Evolutionary conservation across 257 asterid genomes (phyloP), one percentile per base, ranked within the genome.

Genomic region (Verbascum thapsus): DNA sequence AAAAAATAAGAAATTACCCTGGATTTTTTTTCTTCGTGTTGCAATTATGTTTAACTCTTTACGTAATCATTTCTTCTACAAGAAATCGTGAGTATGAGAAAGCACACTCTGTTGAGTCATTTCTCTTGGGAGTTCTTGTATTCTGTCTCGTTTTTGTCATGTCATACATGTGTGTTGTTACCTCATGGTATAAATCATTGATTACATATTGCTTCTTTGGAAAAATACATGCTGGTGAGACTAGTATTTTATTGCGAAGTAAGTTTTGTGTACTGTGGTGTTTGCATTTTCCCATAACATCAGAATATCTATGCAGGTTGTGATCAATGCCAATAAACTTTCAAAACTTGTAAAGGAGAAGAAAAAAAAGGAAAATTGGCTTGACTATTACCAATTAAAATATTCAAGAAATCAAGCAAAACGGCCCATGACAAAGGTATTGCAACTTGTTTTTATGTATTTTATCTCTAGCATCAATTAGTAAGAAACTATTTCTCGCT

Each of bases 341-440:
- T 83, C 95, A 45, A 76, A 74, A 52, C 78, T 91, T 45, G 90
- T 88, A 18, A 58, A 81, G 56, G 88, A 86, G 84, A 85, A 78
- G 81, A 81, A 80, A 69, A 83, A 77, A 38, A 83, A 75, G 69
- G 73, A 91, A 65, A 91, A 91, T 64, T 88, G 98, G 96, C 91
- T 91, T 11, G 98, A 91, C 71, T 91, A 78, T 72, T 86, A 86
- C 77, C 96, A 88, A 61, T 68, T 91, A 50, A 91, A 91, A 66
- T 81, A 80, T 74, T 68, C 80, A 19, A 84, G 96, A 75, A 86
- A 88, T 47, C 90, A 42, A 71, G 68, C 72, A 1, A 70, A 71
- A 65, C 80, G 87, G 49, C 98, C 96, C 11, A 72, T 64, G 72
- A 53, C 68, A 18, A 91, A 83, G 96, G 98, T 91, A 76, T 20